Conservation (phyloP, 179 eudicot genomes). For the Silene coronaria region DNA sequence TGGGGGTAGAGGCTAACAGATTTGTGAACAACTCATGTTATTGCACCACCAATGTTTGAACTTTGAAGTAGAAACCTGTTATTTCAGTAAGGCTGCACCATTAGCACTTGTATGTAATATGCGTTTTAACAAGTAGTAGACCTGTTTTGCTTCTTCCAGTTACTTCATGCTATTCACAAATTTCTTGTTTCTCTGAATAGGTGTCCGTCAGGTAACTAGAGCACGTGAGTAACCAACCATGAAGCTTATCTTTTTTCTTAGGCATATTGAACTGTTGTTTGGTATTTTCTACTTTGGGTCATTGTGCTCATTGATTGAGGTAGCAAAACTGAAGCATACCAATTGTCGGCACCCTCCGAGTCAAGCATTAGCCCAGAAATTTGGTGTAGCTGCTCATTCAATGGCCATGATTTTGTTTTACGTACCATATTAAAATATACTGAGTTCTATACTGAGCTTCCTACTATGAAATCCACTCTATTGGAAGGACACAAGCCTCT, state of each 20-base stretch:
- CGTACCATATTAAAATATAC: slow-evolving; percentile 10
- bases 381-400: slow-evolving; percentile 2
- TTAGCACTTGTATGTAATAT: neutral
- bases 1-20: neutral
- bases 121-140: neutral
- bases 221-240: neutral
- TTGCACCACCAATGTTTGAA: neutral
- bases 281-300: slow-evolving; percentile 8
- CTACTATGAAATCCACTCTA: slow-evolving; percentile 13
- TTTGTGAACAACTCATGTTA: neutral
- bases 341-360: neutral
- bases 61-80: neutral
- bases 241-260: slow-evolving; percentile 16
- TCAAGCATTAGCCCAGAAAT: slow-evolving; percentile 3
- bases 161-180: neutral
- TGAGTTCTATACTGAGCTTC: slow-evolving; percentile 10
- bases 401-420: neutral
- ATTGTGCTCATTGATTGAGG: slow-evolving; percentile 5
- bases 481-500: slow-evolving; percentile 35
- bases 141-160: neutral
- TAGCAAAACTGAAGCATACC: neutral
- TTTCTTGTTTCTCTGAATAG: slow-evolving; percentile 17
- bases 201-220: slow-evolving; percentile 26
- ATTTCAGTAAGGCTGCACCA: neutral
- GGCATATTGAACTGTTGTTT: slow-evolving; percentile 8